These are phyloP conservation scores for Daldinia concentrica DNA, from an alignment of 495 filamentous ascomycete species.

Conservation along the genomic window DNA sequence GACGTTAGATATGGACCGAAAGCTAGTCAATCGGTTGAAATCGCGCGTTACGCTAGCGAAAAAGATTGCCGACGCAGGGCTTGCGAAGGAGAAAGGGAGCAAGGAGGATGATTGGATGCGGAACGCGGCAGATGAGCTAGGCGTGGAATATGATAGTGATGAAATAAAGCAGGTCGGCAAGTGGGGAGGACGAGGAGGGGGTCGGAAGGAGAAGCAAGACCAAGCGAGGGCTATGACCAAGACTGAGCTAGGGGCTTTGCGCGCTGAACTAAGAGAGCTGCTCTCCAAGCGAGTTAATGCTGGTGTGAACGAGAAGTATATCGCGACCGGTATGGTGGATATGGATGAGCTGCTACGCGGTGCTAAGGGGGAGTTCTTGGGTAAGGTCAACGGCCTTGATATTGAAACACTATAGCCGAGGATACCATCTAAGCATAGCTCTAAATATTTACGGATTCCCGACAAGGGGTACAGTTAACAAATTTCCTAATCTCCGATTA, in stretches of 20 bases:
- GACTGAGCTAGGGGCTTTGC: conserved; percentile 70
- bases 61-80: conserved; percentile 78
- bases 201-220: conserved; percentile 77
- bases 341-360: conserved; percentile 78
- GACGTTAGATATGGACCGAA: conserved; percentile 84
- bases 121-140: conserved; percentile 88
- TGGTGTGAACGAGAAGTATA: conserved; percentile 90
- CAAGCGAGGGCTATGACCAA: conserved; percentile 74
- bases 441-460: background rate
- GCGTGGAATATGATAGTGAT: conserved; percentile 91
- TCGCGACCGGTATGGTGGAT: conserved; percentile 82
- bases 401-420: conserved; percentile 43
- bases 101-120: conserved; percentile 86
- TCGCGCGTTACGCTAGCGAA: conserved; percentile 79
- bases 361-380: conserved; percentile 59
- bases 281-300: conserved; percentile 83
- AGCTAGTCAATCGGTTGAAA: conserved; percentile 77
- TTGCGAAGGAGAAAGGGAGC: conserved; percentile 86
- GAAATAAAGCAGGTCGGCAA: conserved; percentile 71
- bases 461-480: too few relatives aligned
- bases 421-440: background rate
- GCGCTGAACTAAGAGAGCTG: conserved; percentile 69
- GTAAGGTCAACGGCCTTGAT: conserved; percentile 53
- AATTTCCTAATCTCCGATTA: background rate
- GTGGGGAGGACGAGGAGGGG: conserved; percentile 71